Evolutionary conservation across 1,284 basidiomycete species (phyloP).

Genomic region (Quambalaria eucalypti): DNA sequence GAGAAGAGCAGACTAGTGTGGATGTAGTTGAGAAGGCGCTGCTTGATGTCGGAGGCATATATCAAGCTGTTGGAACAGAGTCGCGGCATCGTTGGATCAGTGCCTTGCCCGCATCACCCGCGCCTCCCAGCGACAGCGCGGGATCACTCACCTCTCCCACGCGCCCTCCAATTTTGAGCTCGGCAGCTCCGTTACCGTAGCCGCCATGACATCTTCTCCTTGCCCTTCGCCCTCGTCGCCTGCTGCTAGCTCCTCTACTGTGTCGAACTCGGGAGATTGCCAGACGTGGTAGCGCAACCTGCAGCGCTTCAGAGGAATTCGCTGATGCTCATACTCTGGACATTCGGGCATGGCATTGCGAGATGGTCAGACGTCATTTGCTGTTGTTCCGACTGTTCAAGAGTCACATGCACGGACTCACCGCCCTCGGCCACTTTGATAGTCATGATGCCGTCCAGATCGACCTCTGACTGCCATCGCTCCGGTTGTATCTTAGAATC

Average conservation of each 20-base stretch:
- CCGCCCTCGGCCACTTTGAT: not conserved
- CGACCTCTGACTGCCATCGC: not conserved
- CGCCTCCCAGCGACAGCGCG: not conserved
- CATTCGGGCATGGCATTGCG: not conserved
- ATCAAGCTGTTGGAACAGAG: slow-evolving; percentile 58
- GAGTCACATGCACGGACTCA: no score
- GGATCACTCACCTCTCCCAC: slow-evolving; percentile 56
- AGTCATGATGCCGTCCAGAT: not conserved
- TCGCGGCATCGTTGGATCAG: not conserved
- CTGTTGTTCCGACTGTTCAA: not conserved
- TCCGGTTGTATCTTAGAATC: not conserved
- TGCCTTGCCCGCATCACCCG: not conserved
- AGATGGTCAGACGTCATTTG: not conserved
- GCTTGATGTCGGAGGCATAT: slow-evolving; percentile 80
- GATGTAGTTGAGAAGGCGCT: slow-evolving; percentile 81
- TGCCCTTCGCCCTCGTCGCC: slow-evolving; percentile 56
- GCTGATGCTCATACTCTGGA: not conserved
- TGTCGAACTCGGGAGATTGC: slow-evolving; percentile 61
- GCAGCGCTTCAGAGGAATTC: slow-evolving; percentile 10
- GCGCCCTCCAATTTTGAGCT: slow-evolving; percentile 73
- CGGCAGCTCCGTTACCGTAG: slow-evolving; percentile 75
- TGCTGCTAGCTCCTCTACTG: slow-evolving; percentile 69
- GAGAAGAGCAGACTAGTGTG: slow-evolving; percentile 83
- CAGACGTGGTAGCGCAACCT: slow-evolving; percentile 66
- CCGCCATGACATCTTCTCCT: slow-evolving; percentile 60